Evolutionary conservation across 2,329 filamentous ascomycete genomes (phyloP), one percentile per base, ranked within the genome.

Genomic region (Colletotrichum graminicola): DNA sequence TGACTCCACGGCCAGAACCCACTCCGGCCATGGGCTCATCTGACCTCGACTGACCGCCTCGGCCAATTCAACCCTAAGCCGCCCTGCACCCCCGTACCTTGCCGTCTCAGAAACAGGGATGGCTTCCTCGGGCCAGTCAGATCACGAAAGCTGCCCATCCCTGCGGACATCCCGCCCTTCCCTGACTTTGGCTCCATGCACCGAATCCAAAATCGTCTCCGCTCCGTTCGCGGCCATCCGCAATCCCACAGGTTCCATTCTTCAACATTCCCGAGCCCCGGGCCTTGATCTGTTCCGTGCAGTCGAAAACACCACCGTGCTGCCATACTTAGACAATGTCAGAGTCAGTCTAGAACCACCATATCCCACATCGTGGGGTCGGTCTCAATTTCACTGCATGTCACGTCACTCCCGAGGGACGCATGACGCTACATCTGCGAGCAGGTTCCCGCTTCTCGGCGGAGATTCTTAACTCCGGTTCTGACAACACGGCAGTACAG

Each of bases 41-140:
- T 71, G 68, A 71, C 59, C 68, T 71, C 52, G 47, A 68, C 65
- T 68, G 68, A 71, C 68, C 68, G 65, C 68, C 68, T 68, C 66
- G 45, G 57, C 60, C 52, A n/a, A 51, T 57, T 29, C 64, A 54
- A 52, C 68, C 64, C 68, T 52, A 59, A 71, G 59, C 68, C 68
- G 68, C 68, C 65, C 43, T 63, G 49, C 52, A 55, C 29, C 29
- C 54, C 36, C 59, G 29, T 55, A 52, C 57, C 68, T 54, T 71
- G 47, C 41, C 59, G 65, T 68, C 68, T 68, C 65, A 63, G 59
- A 59, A 51, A 68, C 68, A 71, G 65, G 68, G 68, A 41, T 64
- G 26, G 18, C 21, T 55, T 26, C 32, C 18, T 45, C 29, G 3
- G 29, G 36, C 68, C 68, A 71, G 68, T 71, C 65, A 71, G n/a